Evolutionary conservation across 2,329 filamentous ascomycete genomes (phyloP), one percentile per base, ranked within the genome.

Genomic region (Sarocladium brachiariae): DNA sequence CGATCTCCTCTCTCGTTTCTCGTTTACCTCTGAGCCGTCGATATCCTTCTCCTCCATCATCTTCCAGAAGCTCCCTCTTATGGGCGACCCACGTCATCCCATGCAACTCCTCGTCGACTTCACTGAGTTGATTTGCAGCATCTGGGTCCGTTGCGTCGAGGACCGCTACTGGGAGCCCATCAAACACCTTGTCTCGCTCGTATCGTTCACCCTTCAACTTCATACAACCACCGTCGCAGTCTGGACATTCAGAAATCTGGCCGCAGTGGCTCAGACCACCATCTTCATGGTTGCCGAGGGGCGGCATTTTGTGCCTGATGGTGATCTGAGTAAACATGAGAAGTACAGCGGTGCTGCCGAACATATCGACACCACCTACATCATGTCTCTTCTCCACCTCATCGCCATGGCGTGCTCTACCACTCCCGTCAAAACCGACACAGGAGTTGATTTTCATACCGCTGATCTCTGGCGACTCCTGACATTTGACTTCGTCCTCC

Each of bases 131-230:
- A 66, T 90, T 18, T 74, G 88, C 47, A 72, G 76, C 14, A 64
- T 92, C 13, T 92, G 88, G 87, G 73, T 74, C 14, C 75, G 74
- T 18, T 90, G 87, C 61, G 67, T 84, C 6, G 70, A 77, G 10
- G 86, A 91, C 57, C 72, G 73, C 56, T 71, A 80, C 65, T 80
- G 82, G 59, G 70, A 71, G 10, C 84, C 87, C 0, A 72, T 90
- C 35, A 78, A 77, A 54, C 72, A 88, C 33, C 69, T 92, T 3
- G 70, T 86, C 19, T 77, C 84, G 19, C 70, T 88, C 30, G 61
- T 89, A 11, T 72, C 76, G 11, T 84, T 85, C 54, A 77, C 83
- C 1, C 67, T 90, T 4, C 76, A 81, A 41, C 70, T 81, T 3
- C 78, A 87, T 59, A 77, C 81, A 0, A 70, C 75, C 2, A 70